Evolutionary conservation across 495 filamentous ascomycete genomes (phyloP), one percentile per base, ranked within the genome.

Genomic region (Penicillium roqueforti): DNA sequence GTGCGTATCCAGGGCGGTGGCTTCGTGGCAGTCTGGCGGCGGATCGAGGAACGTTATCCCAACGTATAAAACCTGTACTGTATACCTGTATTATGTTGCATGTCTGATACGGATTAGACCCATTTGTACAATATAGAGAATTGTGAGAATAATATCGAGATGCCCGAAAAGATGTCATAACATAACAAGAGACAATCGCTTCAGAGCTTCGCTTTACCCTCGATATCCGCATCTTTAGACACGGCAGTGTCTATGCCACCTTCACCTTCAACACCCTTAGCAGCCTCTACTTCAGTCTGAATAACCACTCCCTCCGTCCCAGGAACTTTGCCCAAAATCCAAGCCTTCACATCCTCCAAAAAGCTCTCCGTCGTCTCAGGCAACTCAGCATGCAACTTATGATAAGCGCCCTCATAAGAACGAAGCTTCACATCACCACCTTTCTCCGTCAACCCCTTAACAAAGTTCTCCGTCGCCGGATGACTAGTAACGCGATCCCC

Each of bases 321-420:
- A 16, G 47, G 23, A 14, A 50, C 43, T 29, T 83, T 70, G 45
- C 70, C 76, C 51, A 92, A 65, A 50, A 95, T 84, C 87, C 88
- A 96, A 43, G 83, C 78, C 7, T 77, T 80, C 6, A 95, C 79
- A 68, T 96, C 88, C 48, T 79, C 77, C 29, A 79, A 80, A 61
- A 87, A 93, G 43, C 73, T 74, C 46, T 78, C 71, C 56, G 76
- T 79, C 53, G 82, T 77, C 18, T 88, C 69, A 26, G 77, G 67
- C 52, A 83, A 74, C 54, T 95, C 91, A 2, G 78, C 78, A 71
- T 93, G 88, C 60, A 95, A 66, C 73, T 59, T 60, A 70, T 96
- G 91, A 66, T 78, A 89, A 72, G 79, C 88, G 6, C 88, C 91
- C 42, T 88, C 84, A 62, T 92, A 96, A 7, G 72, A 59, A 74